Base-by-base conservation (phyloP, 805 yeast genomes). In the Candida jianshihensis region DNA sequence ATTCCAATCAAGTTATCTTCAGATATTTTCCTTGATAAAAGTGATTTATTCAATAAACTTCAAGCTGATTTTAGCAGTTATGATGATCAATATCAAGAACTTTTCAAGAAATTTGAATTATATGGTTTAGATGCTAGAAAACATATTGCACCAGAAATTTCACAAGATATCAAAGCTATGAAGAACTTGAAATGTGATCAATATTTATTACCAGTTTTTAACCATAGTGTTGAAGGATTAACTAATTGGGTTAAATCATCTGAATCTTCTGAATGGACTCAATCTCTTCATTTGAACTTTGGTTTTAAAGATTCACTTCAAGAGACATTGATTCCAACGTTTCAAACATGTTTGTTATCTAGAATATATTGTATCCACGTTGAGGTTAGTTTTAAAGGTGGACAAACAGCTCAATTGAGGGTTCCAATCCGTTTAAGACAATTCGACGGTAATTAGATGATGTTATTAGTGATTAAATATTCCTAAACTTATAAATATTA, bases 291-390 rank as follows among this genome's bases (percentile, higher is more conserved):
- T 2, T 48, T 75, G 4, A 72, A 73, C 15, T 46, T 77, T 35
- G 56, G 60, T 24, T 54, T 68, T 16, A 45, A 56, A 22, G 64
- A 67, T 31, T 69, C 70, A 36, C 62, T 70, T 26, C 59, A 58
- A 33, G 66, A 71, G 33, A 75, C 78, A 1, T 52, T 81, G 37
- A 53, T 75, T 14, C 87, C 87, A 1, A 68, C 68, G 37, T 80
- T 79, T 53, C 84, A 79, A 46, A 70, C 68, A 34, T 81, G 87
- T 54, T 56, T 74, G 37, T 62, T 78, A n/a, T 70, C 79, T 4
- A 64, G 87, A 49, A 54, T 70, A 14, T 79, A 81, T 51, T 64
- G 72, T 40, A 55, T 77, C 35, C 70, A 76, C 38, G 64, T 74
- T 1, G 49, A 54, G 20, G 66, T 73, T 19, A 67, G 60, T 39